Percentiles rank a stretch among this genome's conserved stretches.
phyloP scores from a whole-genome alignment of 2,329 filamentous ascomycete genomes.

The Hymenoscyphus albidus region DNA sequence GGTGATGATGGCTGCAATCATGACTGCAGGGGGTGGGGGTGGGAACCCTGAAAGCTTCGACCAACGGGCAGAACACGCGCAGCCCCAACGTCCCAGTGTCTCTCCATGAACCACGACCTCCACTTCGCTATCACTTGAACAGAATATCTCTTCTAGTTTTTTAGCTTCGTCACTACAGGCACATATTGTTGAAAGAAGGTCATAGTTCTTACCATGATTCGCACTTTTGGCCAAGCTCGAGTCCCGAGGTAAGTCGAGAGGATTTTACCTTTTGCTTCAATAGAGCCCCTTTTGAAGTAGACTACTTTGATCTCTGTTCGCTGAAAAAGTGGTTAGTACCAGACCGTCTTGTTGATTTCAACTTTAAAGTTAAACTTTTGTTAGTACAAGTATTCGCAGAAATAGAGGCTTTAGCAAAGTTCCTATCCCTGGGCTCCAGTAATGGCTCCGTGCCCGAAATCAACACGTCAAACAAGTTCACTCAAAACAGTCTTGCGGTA shows the following conservation, averaged over 20 bases:
- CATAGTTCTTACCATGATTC: slow-evolving; percentile 21
- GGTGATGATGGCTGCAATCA: slow-evolving; percentile 23
- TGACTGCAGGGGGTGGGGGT: slow-evolving; percentile 7
- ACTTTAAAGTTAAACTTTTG: no score
- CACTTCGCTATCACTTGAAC: neutral
- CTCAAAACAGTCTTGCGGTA: no score
- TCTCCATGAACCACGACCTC: neutral
- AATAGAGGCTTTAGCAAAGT: no score
- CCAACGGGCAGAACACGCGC: neutral
- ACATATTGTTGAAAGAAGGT: slow-evolving; percentile 24
- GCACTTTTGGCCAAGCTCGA: slow-evolving; percentile 23
- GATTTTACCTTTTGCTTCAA: neutral
- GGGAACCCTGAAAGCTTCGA: neutral
- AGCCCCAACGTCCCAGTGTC: neutral
- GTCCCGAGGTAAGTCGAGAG: slow-evolving; percentile 19
- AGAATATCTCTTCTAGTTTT: neutral
- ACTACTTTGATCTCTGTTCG: no score
- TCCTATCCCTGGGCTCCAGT: no score
- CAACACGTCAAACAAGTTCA: no score
- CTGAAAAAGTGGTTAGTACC: no score
- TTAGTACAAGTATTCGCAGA: no score
- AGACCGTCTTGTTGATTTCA: no score
- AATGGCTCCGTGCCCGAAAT: no score
- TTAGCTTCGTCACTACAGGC: neutral
- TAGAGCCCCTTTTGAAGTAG: neutral